Evolutionary conservation across 2,329 filamentous ascomycete genomes (phyloP), one percentile per base, ranked within the genome.

Genomic region (Trichoderma polysporum): DNA sequence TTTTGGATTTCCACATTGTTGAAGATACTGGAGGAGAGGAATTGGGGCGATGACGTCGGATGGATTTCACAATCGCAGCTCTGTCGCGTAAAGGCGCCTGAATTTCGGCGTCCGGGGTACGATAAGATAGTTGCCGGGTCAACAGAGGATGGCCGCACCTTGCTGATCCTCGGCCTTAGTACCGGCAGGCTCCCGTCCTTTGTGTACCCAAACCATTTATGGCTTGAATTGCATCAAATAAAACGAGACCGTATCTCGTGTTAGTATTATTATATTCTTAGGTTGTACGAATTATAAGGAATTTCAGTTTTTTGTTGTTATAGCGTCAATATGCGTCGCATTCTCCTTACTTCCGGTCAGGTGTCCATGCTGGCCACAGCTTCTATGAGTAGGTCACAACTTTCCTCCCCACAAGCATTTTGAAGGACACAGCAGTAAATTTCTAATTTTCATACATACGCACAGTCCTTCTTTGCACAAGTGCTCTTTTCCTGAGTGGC

Each of bases 401-500:
- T 8, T 15, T 45, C 56, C n/a, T 49, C 57, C 45, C 31, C 25
- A 13, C 27, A 19, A 22, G 17, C 33, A 31, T n/a, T 29, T 29
- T 19, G 7, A n/a, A 22, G n/a, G 5, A 56, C 53, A 33, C 13
- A 12, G 3, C 35, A 4, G 7, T 12, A n/a, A 50, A 22, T 35
- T 41, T 37, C 57, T 50, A 25, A 53, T 49, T 70, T 61, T 39
- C n/a, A 37, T 19, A 10, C 41, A 37, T 37, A 12, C 25, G 49
- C 15, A 31, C 31, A 90, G 91, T 97, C 68, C 81, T 92, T 70
- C 76, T 91, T 29, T 97, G 92, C 79, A 97, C 93, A 3, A 78
- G 89, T 41, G 86, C 93, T 4, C 88, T 97, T 29, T 97, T 97
- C 77, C 83, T 97, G 35, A 93, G 91, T 60, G 94, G 94, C 73